A percentile compares a stretch with the other conserved stretches of the same genome.
Evolutionary conservation across 2,329 filamentous ascomycete genomes (phyloP).

Genomic region (Thelonectria rubi): DNA sequence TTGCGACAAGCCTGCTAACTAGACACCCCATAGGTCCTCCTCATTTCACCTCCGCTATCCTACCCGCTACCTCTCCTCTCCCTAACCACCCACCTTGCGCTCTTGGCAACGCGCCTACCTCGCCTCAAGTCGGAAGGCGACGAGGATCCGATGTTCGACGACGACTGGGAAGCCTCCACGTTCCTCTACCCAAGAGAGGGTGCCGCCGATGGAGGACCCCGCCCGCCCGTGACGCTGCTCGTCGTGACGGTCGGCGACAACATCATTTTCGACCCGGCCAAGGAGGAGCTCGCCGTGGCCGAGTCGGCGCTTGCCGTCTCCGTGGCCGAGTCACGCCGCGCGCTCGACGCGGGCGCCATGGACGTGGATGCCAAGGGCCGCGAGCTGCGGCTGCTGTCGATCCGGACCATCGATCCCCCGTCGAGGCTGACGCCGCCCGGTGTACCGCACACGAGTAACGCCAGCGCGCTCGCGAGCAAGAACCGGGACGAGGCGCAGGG

Average conservation of each 20-base stretch:
- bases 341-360: conserved; percentile 45
- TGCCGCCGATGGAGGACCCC: conserved; percentile 47
- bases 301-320: conserved; percentile 90
- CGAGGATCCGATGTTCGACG: conserved; percentile 97
- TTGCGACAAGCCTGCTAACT: background rate
- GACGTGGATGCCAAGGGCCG: conserved; percentile 53
- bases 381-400: conserved; percentile 69
- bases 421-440: conserved; percentile 77
- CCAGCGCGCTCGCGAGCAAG: conserved; percentile 49
- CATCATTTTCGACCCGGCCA: conserved; percentile 91
- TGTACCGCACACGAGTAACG: conserved; percentile 70
- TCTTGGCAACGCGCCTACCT: conserved; percentile 86
- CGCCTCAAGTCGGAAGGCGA: conserved; percentile 87
- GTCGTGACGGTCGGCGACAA: conserved; percentile 88
- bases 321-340: conserved; percentile 61
- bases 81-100: conserved; percentile 90
- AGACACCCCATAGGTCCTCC: conserved; percentile 71
- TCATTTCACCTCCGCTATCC: conserved; percentile 91
- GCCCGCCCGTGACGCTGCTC: conserved; percentile 88
- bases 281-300: conserved; percentile 92
- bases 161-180: conserved; percentile 90
- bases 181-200: conserved; percentile 74
- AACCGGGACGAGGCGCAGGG: conserved; percentile 60
- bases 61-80: conserved; percentile 94
- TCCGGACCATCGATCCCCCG: conserved; percentile 79